Conservation (phyloP, 140 eudicot species). For the Flaveria floridana region DNA sequence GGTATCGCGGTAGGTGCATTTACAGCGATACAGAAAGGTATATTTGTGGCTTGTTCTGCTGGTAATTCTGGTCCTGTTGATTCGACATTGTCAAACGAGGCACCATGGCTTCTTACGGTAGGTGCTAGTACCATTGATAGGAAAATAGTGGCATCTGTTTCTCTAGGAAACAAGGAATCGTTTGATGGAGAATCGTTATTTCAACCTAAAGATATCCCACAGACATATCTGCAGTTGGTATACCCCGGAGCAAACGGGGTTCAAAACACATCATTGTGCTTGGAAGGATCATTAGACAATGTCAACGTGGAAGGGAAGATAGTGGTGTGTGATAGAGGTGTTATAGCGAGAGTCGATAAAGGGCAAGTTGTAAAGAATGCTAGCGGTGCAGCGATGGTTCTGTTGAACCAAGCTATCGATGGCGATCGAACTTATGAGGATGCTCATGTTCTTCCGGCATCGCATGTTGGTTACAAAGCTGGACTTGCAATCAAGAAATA, state of each 20-base stretch:
- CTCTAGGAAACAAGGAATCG: slow-evolving; percentile 49
- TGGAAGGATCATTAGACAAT: slow-evolving; percentile 36
- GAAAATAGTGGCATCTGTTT: slow-evolving; percentile 39
- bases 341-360: slow-evolving; percentile 19
- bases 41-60: slow-evolving; percentile 61
- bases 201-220: slow-evolving; percentile 52
- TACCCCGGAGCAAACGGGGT: slow-evolving; percentile 41
- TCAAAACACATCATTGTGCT: slow-evolving; percentile 24
- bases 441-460: slow-evolving; percentile 47
- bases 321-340: slow-evolving; percentile 45
- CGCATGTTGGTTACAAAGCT: slow-evolving; percentile 37
- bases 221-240: slow-evolving; percentile 38
- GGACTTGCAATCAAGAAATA: slow-evolving; percentile 37
- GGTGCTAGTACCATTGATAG: slow-evolving; percentile 82
- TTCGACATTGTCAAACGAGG: slow-evolving; percentile 44
- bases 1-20: neutral
- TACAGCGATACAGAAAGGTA: slow-evolving; percentile 33
- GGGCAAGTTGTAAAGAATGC: slow-evolving; percentile 50
- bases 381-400: slow-evolving; percentile 49
- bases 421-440: slow-evolving; percentile 39
- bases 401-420: slow-evolving; percentile 24
- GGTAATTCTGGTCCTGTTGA: slow-evolving; percentile 55
- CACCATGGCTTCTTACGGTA: slow-evolving; percentile 81
- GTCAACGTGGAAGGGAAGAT: slow-evolving; percentile 52
- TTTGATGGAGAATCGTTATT: slow-evolving; percentile 53